Base-by-base conservation (phyloP, 192 early-diverging fungal species). In the Thoreauomyces humboldtii region DNA sequence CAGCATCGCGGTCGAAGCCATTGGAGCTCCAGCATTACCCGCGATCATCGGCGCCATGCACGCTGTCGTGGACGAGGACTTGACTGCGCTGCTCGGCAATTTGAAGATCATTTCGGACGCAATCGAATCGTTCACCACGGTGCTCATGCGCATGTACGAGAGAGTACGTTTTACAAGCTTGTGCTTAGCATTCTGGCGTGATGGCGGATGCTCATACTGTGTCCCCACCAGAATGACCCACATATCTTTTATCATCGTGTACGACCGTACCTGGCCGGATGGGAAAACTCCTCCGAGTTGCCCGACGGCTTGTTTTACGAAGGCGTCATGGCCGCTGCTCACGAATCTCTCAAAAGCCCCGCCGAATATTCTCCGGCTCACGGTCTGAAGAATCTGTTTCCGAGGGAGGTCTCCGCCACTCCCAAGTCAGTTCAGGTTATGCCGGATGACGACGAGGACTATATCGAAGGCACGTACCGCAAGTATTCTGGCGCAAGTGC, bases 161-260 rank as follows among this genome's bases (percentile, higher is more conserved):
- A 88, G 88, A 66, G 93, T 77, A 58, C 2, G 42, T 19, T 14
- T 4, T 48, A 19, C 41, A 41, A 12, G 38, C 9, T 62, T 19
- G 38, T 44, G 11, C 37, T 35, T 45, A 41, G 32, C 24, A 1
- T 29, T 36, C 14, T 22, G n/a, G n/a, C n/a, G n/a, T n/a, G n/a
- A n/a, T n/a, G n/a, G 36, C 25, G 21, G 5, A 9, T 34, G 17
- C n/a, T n/a, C n/a, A n/a, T n/a, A n/a, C n/a, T n/a, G n/a, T n/a
- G n/a, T n/a, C n/a, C n/a, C n/a, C 9, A 37, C 2, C 38, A 72
- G 74, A 79, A 91, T 65, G 94, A 96, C 70, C 91, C 96, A 3
- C 89, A 94, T 65, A 87, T 96, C 33, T 98, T 98, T 73, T 96
- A 93, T 72, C 86, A 89, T 83, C 91, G 95, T 61, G 89, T 95